Base-by-base conservation (phyloP, 1,284 basidiomycete genomes). In the Tausonia pullulans region DNA sequence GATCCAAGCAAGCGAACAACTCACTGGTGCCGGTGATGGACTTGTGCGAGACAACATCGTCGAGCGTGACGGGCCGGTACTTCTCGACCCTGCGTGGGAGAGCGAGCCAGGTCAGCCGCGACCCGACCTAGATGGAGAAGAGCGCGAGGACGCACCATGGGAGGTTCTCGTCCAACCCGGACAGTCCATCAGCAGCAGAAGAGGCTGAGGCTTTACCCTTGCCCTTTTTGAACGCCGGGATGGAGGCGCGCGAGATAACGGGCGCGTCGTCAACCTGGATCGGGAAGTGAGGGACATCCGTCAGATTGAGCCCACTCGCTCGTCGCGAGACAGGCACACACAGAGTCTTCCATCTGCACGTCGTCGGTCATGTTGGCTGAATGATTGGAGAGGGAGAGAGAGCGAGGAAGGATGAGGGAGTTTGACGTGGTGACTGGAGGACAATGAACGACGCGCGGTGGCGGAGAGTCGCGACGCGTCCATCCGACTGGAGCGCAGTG, bases 41-140 rank as follows among this genome's bases (percentile, higher is more conserved):
- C 69, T 89, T 86, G 74, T 97, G 93, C 0, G 92, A 93, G 3
- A 97, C 93, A 39, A 97, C 90, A 71, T 97, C 93, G 70, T 88
- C 85, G 64, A 97, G 77, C 1, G 87, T 87, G 3, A 86, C 86
- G 5, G 93, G 93, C 63, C 93, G 79, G 75, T 96, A 96, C 77
- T 96, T 96, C 75, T 97, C 93, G 39, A 97, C 93, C 93, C 93
- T 96, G 58, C 46, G 41, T 59, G 1, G 45, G 5, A 11, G 1
- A 14, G 10, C 14, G 3, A 45, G 50, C 11, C 45, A n/a, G 46
- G 39, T 48, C 43, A 3, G 9, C 13, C 14, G 10, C 6, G 41
- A 16, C 7, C 14, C 40, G 40, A 4, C 41, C 39, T 5, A 4
- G 39, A 11, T 45, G n/a, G 16, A 16, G 16, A 2, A n/a, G 45